Base-by-base conservation (phyloP, 805 yeast genomes). In the Isabelozyma heimii region DNA sequence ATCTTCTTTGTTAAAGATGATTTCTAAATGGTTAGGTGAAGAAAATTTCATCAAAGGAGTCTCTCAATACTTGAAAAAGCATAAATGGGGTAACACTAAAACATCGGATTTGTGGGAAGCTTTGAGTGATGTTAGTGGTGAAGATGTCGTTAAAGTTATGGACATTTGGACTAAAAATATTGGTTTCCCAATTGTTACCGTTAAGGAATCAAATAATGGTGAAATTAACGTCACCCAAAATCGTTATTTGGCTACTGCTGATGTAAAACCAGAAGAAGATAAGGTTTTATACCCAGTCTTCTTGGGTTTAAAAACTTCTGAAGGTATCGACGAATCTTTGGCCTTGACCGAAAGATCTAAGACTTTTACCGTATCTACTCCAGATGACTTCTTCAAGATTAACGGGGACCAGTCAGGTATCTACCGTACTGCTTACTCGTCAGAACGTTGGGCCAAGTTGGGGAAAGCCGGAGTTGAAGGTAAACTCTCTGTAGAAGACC, bases 41-140 rank as follows among this genome's bases (percentile, higher is more conserved):
- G 89, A 86, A 54, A 77, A 73, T 28, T 87, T 87, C 67, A 80
- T 87, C 57, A 83, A 83, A 63, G 94, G 95, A 67, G 94, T 88
- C 27, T 83, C 94, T 17, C 76, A 80, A 59, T 88, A 88, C 66
- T 78, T 88, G 69, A 83, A 83, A 65, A 83, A 80, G 61, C 91
- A 87, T 67, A 80, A 82, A 57, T 88, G 85, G 75, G 86, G 89
- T 40, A 88, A 88, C 68, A 88, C 95, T 37, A 71, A 80, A 54
- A 87, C 95, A 38, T 76, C 81, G 43, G 92, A 87, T 62, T 75
- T 88, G 59, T 88, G 95, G 95, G 80, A 76, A 54, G 82, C 91
- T 33, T 73, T 88, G 51, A 70, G 85, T 42, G 84, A 80, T 27
- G 90, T 81, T 27, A 78, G 87, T 47, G 91, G 91, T 24, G 75